These are phyloP conservation scores for Taiwanofungus camphoratus DNA, from an alignment of 1,284 basidiomycete species.

Conservation along the genomic window DNA sequence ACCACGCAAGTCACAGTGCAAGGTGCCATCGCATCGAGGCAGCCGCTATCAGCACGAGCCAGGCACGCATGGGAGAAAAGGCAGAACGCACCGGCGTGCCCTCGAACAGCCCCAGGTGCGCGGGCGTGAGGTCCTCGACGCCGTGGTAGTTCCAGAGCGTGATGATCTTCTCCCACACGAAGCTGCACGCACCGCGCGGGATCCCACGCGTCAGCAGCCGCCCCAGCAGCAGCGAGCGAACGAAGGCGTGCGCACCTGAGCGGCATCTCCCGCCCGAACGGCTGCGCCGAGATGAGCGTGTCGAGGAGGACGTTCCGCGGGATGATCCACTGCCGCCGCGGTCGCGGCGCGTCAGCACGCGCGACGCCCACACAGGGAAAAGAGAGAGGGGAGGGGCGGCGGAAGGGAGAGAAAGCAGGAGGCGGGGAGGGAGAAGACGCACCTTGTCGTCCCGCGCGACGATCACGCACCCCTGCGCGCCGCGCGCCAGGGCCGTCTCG, in stretches of 20 bases:
- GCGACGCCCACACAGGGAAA: too few species aligned
- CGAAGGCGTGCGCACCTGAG: constrained; percentile 29
- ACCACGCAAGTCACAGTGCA: constrained; percentile 55
- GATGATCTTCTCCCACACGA: constrained; percentile 48
- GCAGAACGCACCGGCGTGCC: constrained; percentile 36
- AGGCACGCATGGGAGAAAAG: not conserved
- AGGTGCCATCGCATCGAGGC: not conserved
- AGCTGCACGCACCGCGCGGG: constrained; percentile 32
- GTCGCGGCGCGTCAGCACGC: too few species aligned
- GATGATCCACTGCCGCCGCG: constrained; percentile 54
- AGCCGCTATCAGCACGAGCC: not conserved
- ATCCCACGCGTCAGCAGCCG: not conserved
- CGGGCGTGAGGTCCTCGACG: constrained; percentile 41
- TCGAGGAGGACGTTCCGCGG: constrained; percentile 51
- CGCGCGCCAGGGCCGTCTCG: constrained; percentile 43
- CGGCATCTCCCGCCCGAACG: constrained; percentile 53
- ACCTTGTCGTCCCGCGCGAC: constrained; percentile 38
- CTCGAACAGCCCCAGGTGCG: constrained; percentile 39
- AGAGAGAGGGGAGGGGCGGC: too few species aligned
- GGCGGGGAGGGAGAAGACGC: not conserved
- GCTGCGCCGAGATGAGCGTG: constrained; percentile 48
- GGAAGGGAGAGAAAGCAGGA: not conserved
- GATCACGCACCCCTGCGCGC: constrained; percentile 41
- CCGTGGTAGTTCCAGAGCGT: constrained; percentile 48
- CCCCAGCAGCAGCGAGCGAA: constrained; percentile 5